Evolutionary conservation across 2,329 filamentous ascomycete species (phyloP).

Genomic region (Alternaria sp.): DNA sequence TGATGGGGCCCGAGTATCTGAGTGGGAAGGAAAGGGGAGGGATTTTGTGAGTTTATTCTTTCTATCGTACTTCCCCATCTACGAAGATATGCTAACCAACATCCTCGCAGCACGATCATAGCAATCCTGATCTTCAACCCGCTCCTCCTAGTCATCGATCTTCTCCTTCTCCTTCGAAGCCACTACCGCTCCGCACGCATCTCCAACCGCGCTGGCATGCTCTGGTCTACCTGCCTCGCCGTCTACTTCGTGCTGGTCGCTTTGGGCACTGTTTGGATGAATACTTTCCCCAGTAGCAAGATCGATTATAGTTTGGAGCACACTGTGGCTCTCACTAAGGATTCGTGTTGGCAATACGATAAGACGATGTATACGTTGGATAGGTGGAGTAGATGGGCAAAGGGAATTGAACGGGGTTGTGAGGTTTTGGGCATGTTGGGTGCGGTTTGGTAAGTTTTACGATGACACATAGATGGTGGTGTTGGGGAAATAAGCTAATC

Average conservation of each 20-base stretch:
- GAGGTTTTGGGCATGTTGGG: not conserved
- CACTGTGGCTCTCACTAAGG: not conserved
- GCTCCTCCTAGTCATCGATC: not conserved
- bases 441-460: not conserved
- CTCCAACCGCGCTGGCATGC: conserved; percentile 1
- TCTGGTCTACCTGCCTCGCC: not conserved
- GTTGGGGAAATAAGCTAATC: not conserved
- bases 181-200: not conserved
- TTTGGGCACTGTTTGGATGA: not conserved
- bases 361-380: not conserved
- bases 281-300: not conserved
- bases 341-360: not conserved
- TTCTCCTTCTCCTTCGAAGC: not conserved
- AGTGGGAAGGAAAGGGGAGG: not conserved
- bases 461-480: not conserved
- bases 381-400: not conserved
- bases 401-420: not conserved
- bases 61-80: not conserved
- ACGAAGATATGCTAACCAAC: not conserved
- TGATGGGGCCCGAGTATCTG: not conserved
- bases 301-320: not conserved
- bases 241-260: not conserved
- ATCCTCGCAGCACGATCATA: not conserved
- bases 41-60: not conserved
- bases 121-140: not conserved